phyloP scores from a whole-genome alignment of 179 eudicot genomes.

The Silene coronaria region DNA sequence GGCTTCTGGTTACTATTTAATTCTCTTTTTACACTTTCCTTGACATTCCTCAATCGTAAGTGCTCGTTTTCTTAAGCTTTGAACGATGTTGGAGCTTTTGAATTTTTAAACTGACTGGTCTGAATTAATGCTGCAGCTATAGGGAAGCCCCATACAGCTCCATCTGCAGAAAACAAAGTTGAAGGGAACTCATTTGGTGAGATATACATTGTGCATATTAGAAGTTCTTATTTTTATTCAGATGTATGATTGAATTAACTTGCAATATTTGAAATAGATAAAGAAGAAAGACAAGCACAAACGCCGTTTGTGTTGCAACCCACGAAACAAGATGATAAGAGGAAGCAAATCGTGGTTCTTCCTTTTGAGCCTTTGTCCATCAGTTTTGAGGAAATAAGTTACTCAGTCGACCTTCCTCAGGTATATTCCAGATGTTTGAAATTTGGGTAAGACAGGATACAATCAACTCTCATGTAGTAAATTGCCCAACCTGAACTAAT shows the following conservation, averaged over 20 bases:
- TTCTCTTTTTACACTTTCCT: not conserved
- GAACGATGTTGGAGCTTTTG: not conserved
- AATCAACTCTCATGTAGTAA: not conserved
- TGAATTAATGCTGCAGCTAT: not conserved
- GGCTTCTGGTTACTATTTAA: not conserved
- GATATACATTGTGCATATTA: not conserved
- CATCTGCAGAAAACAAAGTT: not conserved
- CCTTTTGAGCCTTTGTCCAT: slow-evolving; percentile 10
- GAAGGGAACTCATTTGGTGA: not conserved
- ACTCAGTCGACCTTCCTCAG: slow-evolving; percentile 8
- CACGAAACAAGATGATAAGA: not conserved
- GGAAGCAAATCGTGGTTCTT: slow-evolving; percentile 2
- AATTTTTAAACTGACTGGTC: not conserved
- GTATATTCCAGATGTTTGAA: not conserved
- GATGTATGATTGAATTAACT: no score
- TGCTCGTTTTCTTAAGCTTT: not conserved
- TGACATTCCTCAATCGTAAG: slow-evolving; percentile 12
- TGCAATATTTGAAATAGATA: not conserved
- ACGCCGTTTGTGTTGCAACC: not conserved
- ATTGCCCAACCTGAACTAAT: no score
- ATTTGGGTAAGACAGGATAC: not conserved
- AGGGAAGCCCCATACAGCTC: slow-evolving; percentile 3
- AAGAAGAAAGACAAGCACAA: slow-evolving; percentile 3
- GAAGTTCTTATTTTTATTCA: no score
- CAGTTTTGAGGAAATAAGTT: slow-evolving; percentile 5